Evolutionary conservation across 352 stramenopile species (phyloP), one percentile per base, ranked within the genome.

Genomic region (Phytophthora pseudosyringae): DNA sequence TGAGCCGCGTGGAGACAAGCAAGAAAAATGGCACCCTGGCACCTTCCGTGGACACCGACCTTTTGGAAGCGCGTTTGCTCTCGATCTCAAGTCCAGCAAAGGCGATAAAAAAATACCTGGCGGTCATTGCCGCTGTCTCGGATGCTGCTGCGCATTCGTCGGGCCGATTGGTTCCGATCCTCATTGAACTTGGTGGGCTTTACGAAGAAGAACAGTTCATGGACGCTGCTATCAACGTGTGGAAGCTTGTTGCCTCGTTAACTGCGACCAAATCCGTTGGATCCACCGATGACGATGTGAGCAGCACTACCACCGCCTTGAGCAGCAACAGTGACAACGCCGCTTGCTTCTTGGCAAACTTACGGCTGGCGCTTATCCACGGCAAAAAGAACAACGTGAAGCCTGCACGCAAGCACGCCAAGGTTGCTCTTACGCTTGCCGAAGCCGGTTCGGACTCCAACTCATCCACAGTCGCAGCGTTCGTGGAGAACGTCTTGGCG

Each of bases 341-440:
- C 7, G 43, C 60, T 28, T 74, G 52, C 12, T 91, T 89, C 63
- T 58, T 89, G 12, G 71, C 79, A 9, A 91, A 89, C 55, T 60
- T 93, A 43, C 81, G 82, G 5, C 64, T 91, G 32, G 81, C 82
- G 9, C 29, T 93, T 53, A 68, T 89, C 26, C 77, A 92, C 32
- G 84, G 70, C 21, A 77, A 78, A 57, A 86, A 81, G 55, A 74
- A 83, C 54, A 89, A 93, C 44, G 16, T 70, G 28, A 93, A 90
- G 64, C 60, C 73, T 0, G 81, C 84, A 12, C 87, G 87, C 38
- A 90, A 89, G 54, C 81, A 91, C 46, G 78, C 80, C 47, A 90
- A 90, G 67, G 53, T 64, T 1, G 73, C 80, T n/a, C 13, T 76
- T 9, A 43, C 68, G 1, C 62, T 83, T 26, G 71, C 61, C 1